These are phyloP conservation scores for Flaveria linearis DNA, from an alignment of 129 eudicot genomes.

Conservation along the genomic window DNA sequence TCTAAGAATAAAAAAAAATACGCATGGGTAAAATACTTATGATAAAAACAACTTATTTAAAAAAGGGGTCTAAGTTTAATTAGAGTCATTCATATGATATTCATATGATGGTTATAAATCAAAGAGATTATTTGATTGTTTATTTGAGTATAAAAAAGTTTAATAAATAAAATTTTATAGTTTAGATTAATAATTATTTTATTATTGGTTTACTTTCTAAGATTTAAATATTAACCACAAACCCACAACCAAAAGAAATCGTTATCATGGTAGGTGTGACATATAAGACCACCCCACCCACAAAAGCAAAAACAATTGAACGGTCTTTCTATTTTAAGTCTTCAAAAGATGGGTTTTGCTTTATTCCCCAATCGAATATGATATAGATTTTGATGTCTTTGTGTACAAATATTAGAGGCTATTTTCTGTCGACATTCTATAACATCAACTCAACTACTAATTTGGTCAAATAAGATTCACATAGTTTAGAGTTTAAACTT, in stretches of 20 bases:
- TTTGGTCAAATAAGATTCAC: neutral
- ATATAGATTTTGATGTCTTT: neutral
- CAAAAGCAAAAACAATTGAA: constrained; percentile 17
- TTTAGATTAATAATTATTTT: neutral
- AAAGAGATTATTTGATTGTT: too few species aligned
- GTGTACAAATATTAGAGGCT: neutral
- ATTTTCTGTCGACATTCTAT: neutral
- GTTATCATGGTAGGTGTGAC: neutral
- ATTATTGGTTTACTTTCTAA: neutral
- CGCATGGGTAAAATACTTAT: too few species aligned
- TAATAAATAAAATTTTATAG: too few species aligned
- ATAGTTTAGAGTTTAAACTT: neutral
- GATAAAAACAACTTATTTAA: too few species aligned
- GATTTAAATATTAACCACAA: neutral
- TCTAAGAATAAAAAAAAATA: too few species aligned
- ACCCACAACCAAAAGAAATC: neutral
- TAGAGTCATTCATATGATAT: too few species aligned
- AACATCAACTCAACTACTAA: neutral
- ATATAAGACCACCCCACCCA: constrained; percentile 12
- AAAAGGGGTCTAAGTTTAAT: too few species aligned
- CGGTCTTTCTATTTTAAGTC: neutral
- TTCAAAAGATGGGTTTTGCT: constrained; percentile 13
- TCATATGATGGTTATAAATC: too few species aligned
- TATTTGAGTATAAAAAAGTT: too few species aligned
- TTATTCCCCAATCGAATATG: constrained; percentile 11